Base-by-base conservation (phyloP, 2,329 filamentous ascomycete species). In the Triangularia setosa region DNA sequence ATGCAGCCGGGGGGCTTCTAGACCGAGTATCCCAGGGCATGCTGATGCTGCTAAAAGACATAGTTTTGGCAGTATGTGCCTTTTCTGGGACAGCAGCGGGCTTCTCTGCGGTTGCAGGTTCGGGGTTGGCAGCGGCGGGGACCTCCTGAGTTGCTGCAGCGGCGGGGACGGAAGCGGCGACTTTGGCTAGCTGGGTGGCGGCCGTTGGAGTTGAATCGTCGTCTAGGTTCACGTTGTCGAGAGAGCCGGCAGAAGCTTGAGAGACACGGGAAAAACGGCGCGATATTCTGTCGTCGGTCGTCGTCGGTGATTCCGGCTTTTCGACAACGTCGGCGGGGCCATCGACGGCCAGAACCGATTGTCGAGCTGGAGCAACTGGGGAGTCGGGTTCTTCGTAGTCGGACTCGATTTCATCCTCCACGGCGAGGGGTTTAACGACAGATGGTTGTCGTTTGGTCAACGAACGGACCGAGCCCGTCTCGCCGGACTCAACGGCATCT, bases 401-500 rank as follows among this genome's bases (percentile, higher is more conserved):
- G 53, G 71, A 67, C 30, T 65, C 62, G 35, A 72, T 64, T 59
- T 69, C 73, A 40, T 69, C 68, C 25, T 68, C 72, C 44, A 63
- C 55, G 11, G 74, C 65, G 65, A 40, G 65, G 27, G 75, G 79
- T 44, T 77, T 71, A 55, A 74, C 40, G 6, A 48, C 68, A 18
- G 78, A 77, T 21, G 73, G 65, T 59, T 75, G 79, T 73, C 82
- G 78, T 69, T 80, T 81, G 40, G 84, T 87, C 67, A 92, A 77
- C 25, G 89, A 92, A 66, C 89, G 85, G 60, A 85, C 80, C 33
- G 86, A 88, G 55, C 80, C 77, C 65, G 82, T 85, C 76, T 91
- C 90, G 55, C 80, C 77, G 65, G 82, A 85, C 76, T 91, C 90
- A 70, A 86, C 80, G 62, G 91, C 92, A 81, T 97, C 92, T 79